Base-by-base conservation (phyloP, 805 yeast species). In the Starmerella floricola region DNA sequence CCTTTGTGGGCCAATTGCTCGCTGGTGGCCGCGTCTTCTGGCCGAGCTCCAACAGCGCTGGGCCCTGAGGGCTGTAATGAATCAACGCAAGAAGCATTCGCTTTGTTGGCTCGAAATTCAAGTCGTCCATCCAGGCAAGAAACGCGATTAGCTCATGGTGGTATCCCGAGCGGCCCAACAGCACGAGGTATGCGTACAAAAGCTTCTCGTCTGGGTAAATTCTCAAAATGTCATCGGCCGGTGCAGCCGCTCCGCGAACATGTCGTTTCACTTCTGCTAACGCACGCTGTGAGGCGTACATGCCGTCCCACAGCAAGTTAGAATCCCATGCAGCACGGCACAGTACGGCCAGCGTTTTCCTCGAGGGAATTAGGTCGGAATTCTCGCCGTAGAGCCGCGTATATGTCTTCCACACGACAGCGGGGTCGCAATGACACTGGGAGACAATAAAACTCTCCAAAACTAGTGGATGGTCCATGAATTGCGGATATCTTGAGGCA, bases 271-370 rank as follows among this genome's bases (percentile, higher is more conserved):
- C 72, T 54, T 78, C 82, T 30, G 64, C 67, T 2, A 76, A 64
- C 0, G 81, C 76, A 20, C 75, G 63, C 50, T 78, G 83, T 1
- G 78, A 64, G 0, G 86, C 81, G 40, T 61, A 70, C 31, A 66
- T 38, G 1, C 61, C 59, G 8, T 64, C 74, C 83, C 83, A 78
- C 15, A 60, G 38, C 2, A 68, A 39, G 1, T 45, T 32, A 1
- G 48, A 40, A 31, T 45, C 41, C 48, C 62, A 54, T 5, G 78
- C 67, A 0, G 79, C 76, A 1, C 63, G 55, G 24, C 79, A 63
- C 20, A 79, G 59, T 0, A 77, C 70, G 2, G 61, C 45, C 2
- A 72, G 45, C 1, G 65, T 59, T 23, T 46, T 44, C 13, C 56
- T 56, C 34, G 56, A 55, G 8, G 13, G 68, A 62, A 48, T 58